Percentiles rank a stretch among this genome's conserved stretches.
phyloP scores from a whole-genome alignment of 805 yeast genomes.

The Ogataea trehalophila region DNA sequence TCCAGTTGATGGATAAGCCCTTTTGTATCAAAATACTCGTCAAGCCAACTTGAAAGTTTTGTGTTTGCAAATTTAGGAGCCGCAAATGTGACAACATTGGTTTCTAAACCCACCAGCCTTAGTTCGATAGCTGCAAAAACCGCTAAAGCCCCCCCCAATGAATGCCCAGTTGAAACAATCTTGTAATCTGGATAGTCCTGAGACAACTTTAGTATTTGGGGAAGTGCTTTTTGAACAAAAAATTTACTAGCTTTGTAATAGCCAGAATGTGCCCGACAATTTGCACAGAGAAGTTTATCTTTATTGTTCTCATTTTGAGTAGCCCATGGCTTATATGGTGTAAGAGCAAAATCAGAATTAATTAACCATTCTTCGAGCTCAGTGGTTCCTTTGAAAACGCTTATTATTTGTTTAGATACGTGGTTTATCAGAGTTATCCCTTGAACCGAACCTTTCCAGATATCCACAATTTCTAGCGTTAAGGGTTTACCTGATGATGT shows the following conservation, averaged over 20 bases:
- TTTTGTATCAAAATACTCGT: conserved; percentile 40
- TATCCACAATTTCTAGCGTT: conserved; percentile 34
- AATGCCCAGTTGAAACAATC: conserved; percentile 58
- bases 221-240: conserved; percentile 35
- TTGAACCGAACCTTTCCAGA: conserved; percentile 45
- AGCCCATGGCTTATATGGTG: conserved; percentile 40
- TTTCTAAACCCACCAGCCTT: conserved; percentile 46
- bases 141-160: conserved; percentile 54
- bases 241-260: conserved; percentile 44
- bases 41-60: conserved; percentile 46
- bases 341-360: conserved; percentile 47
- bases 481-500: conserved; percentile 24
- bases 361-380: conserved; percentile 57
- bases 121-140: conserved; percentile 59
- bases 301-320: conserved; percentile 17
- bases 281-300: conserved; percentile 34
- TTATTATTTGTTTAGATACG: conserved; percentile 35
- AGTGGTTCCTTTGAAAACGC: conserved; percentile 62
- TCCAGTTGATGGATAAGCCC: no score
- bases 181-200: conserved; percentile 42
- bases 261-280: conserved; percentile 63
- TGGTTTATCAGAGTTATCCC: conserved; percentile 53
- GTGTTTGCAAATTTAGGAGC: conserved; percentile 61
- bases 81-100: conserved; percentile 55
- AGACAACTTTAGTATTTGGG: conserved; percentile 31